A percentile compares a stretch with the other conserved stretches of the same genome.
phyloP scores from a whole-genome alignment of 2,329 filamentous ascomycete genomes.

The Penicillium corylophilum region DNA sequence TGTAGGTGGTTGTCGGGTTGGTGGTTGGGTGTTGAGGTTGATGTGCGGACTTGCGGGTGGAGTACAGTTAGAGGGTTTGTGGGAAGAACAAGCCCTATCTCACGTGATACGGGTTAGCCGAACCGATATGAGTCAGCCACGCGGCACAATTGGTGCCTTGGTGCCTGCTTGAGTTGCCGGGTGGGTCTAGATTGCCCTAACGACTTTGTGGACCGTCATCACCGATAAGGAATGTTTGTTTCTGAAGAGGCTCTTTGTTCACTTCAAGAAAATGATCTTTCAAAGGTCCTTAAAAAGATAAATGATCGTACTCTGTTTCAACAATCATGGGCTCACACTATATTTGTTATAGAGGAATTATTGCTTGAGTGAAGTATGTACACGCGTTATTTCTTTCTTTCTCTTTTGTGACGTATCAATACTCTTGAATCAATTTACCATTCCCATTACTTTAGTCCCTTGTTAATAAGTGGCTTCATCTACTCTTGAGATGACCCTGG shows the following conservation, averaged over 20 bases:
- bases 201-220: neutral
- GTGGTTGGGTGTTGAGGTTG: conserved; percentile 44
- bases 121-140: conserved; percentile 19
- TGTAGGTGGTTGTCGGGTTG: conserved; percentile 44
- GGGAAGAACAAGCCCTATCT: conserved; percentile 44
- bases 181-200: conserved; percentile 3
- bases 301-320: too few species aligned
- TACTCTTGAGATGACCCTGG: neutral
- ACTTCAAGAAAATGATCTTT: too few species aligned
- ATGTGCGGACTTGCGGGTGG: conserved; percentile 40
- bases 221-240: neutral
- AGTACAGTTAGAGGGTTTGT: conserved; percentile 44
- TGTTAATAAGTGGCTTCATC: neutral
- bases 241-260: neutral
- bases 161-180: neutral
- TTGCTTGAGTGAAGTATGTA: neutral
- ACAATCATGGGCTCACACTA: too few species aligned
- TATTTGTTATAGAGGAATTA: too few species aligned
- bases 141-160: neutral
- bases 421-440: neutral
- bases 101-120: conserved; percentile 26
- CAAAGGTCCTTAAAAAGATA: too few species aligned
- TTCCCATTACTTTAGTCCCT: neutral
- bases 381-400: neutral
- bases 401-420: neutral